phyloP scores from a whole-genome alignment of 2,329 filamentous ascomycete species.

The Claviceps sp. region DNA sequence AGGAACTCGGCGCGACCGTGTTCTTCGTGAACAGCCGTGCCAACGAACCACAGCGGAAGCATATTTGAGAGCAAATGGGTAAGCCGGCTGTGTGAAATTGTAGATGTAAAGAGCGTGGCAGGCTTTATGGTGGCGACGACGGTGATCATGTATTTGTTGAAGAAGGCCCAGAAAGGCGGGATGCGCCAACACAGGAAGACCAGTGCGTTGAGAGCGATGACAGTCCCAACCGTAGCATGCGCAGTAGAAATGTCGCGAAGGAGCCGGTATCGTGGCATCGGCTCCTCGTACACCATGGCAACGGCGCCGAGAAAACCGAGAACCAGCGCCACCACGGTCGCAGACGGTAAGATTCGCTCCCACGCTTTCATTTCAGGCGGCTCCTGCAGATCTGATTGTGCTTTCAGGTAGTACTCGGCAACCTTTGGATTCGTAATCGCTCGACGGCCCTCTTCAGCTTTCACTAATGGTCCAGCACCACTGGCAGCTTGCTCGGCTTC shows the following conservation, averaged over 20 bases:
- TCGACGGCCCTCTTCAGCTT: constrained; percentile 22
- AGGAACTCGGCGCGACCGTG: constrained; percentile 56
- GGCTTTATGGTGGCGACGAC: constrained; percentile 52
- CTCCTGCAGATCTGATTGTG: constrained; percentile 35
- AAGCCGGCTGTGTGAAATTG: constrained; percentile 55
- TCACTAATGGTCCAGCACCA: constrained; percentile 27
- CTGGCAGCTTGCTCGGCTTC: constrained; percentile 26
- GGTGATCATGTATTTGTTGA: constrained; percentile 57
- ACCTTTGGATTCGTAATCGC: constrained; percentile 25
- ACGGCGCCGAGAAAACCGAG: constrained; percentile 29
- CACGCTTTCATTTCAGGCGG: constrained; percentile 36
- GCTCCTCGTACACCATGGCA: constrained; percentile 39
- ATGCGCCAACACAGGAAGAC: constrained; percentile 47
- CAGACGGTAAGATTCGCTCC: constrained; percentile 42
- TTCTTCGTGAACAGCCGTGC: constrained; percentile 54
- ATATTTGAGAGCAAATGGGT: constrained; percentile 53
- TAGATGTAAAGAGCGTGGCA: constrained; percentile 45
- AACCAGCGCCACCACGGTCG: constrained; percentile 32
- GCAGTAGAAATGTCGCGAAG: constrained; percentile 49
- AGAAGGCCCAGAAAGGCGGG: constrained; percentile 48
- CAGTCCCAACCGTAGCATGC: constrained; percentile 46
- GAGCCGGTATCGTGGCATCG: constrained; percentile 36
- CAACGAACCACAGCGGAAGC: constrained; percentile 51
- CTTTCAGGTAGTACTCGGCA: constrained; percentile 28
- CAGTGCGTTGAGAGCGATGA: constrained; percentile 46